These are phyloP conservation scores for Fusarium sp. DNA, from an alignment of 2,329 filamentous ascomycete species.

Conservation along the genomic window DNA sequence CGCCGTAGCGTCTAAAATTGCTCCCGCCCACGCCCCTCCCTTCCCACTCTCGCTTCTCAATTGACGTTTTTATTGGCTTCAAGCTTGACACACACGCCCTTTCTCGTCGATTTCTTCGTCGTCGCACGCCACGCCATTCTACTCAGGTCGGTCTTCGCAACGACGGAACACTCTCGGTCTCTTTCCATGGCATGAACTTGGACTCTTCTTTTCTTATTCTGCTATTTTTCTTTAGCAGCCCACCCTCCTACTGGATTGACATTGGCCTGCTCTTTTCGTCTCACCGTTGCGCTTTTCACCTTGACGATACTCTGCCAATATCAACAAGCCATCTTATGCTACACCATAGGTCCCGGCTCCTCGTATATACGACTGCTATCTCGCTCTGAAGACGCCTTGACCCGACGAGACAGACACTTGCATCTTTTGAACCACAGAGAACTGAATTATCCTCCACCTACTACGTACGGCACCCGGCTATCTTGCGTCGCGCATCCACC, in stretches of 20 bases:
- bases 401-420: constrained; percentile 27
- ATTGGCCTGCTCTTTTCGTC: constrained; percentile 13
- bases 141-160: constrained; percentile 39
- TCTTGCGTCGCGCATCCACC: constrained; percentile 27
- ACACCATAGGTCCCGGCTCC: constrained; percentile 25
- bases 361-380: constrained; percentile 44
- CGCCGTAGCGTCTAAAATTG: constrained; percentile 24
- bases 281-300: constrained; percentile 30
- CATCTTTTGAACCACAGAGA: constrained; percentile 14
- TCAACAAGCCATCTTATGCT: constrained; percentile 1
- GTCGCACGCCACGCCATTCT: constrained; percentile 38
- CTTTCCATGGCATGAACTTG: constrained; percentile 42
- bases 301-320: constrained; percentile 8
- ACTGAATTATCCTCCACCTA: constrained; percentile 23
- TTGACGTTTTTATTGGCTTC: constrained; percentile 9
- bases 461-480: constrained; percentile 2
- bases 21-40: constrained; percentile 36
- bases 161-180: constrained; percentile 43
- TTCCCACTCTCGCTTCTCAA: constrained; percentile 21
- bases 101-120: constrained; percentile 20
- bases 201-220: constrained; percentile 27
- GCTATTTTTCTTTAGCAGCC: constrained; percentile 26
- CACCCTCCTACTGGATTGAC: constrained; percentile 15
- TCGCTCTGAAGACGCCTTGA: constrained; percentile 30
- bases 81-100: constrained; percentile 26